phyloP scores from a whole-genome alignment of 441 rosid genomes.

The Arabidopsis lyrata region DNA sequence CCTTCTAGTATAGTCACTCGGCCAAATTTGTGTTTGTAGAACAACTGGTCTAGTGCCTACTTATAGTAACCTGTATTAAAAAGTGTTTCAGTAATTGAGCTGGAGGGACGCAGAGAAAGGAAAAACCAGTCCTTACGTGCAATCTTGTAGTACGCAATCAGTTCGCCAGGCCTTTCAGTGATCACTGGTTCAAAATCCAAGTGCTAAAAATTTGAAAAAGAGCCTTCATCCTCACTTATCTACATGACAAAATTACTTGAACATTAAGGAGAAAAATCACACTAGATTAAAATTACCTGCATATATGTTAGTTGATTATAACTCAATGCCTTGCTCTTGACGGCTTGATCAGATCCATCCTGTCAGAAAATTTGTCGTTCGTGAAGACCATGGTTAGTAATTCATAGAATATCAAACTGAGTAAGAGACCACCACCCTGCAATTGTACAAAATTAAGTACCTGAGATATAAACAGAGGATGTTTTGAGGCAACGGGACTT shows the following conservation, averaged over 20 bases:
- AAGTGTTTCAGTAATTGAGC: slow-evolving; percentile 40
- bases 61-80: slow-evolving; percentile 83
- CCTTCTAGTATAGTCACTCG: slow-evolving; percentile 96
- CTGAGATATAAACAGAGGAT: slow-evolving; percentile 94
- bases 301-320: slow-evolving; percentile 81
- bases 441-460: slow-evolving; percentile 46
- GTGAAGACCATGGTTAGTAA: no score
- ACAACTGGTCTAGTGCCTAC: slow-evolving; percentile 93
- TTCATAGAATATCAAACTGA: slow-evolving; percentile 11
- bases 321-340: slow-evolving; percentile 81
- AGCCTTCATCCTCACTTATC: slow-evolving; percentile 42
- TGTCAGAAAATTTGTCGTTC: slow-evolving; percentile 40
- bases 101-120: slow-evolving; percentile 41
- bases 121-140: slow-evolving; percentile 66
- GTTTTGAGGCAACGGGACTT: slow-evolving; percentile 73
- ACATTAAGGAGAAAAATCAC: slow-evolving; percentile 27
- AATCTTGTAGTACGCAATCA: slow-evolving; percentile 93
- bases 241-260: slow-evolving; percentile 24
- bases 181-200: slow-evolving; percentile 74
- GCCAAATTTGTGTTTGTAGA: slow-evolving; percentile 78
- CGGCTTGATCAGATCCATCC: slow-evolving; percentile 83
- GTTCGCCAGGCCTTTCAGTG: slow-evolving; percentile 91
- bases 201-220: slow-evolving; percentile 58
- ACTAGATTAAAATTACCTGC: slow-evolving; percentile 58
- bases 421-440: slow-evolving; percentile 25